A percentile compares a stretch with the other conserved stretches of the same genome.
These are phyloP conservation scores for Pinus tabuliformis DNA, from an alignment of 75 land plant species.

Conservation along the genomic window DNA sequence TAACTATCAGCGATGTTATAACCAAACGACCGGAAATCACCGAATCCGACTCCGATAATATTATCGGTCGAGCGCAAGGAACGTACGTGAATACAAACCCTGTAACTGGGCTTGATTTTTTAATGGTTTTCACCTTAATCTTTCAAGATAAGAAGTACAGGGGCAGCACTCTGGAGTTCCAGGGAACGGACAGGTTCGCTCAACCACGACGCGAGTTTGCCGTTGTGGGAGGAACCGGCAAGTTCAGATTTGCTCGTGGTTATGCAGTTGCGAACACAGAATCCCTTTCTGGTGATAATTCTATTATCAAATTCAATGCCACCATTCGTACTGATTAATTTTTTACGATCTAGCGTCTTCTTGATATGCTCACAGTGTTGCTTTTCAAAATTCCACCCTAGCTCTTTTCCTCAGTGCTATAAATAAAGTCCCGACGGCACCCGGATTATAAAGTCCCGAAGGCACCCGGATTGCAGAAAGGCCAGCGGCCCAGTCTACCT, in stretches of 20 bases:
- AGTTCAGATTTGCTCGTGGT: conserved; percentile 18
- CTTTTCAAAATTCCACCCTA: too few species aligned
- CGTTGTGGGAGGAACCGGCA: conserved; percentile 9
- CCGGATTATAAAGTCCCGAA: too few species aligned
- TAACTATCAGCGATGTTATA: background rate
- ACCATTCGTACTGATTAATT: too few species aligned
- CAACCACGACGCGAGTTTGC: conserved; percentile 15
- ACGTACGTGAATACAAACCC: background rate
- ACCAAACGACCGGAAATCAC: background rate
- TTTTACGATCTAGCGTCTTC: too few species aligned
- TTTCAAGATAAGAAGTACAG: conserved; percentile 3
- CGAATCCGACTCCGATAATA: conserved; percentile 5
- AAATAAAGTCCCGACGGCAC: too few species aligned
- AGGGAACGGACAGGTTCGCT: conserved; percentile 10
- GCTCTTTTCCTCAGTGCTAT: too few species aligned
- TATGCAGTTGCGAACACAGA: conserved; percentile 15
- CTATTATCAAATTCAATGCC: background rate
- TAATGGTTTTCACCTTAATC: background rate
- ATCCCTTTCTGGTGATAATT: background rate
- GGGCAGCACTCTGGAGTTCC: conserved; percentile 18
- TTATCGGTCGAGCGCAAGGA: background rate
- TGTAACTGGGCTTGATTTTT: background rate
- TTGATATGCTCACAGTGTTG: too few species aligned
- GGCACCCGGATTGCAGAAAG: too few species aligned
- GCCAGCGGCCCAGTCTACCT: too few species aligned